Evolutionary conservation across 495 filamentous ascomycete species (phyloP), one percentile per base, ranked within the genome.

Genomic region (Podospora sp.): DNA sequence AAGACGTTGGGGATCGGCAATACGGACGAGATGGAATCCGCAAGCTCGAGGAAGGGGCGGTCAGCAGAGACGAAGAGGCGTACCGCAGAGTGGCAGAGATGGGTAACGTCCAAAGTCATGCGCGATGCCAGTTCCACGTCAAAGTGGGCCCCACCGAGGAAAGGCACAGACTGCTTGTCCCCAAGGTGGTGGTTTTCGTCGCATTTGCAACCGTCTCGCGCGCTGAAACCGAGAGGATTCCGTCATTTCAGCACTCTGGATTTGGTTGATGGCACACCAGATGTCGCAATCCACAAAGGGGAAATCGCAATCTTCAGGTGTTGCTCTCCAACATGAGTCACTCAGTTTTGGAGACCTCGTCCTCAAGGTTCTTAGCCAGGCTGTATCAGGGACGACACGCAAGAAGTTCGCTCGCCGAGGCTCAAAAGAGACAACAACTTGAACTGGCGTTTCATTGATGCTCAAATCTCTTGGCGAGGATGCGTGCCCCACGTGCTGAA

Each of bases 221-320:
- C 6, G 18, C 29, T 3, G 26, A 9, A 36, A 33, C 9, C 26
- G 12, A 40, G 26, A 21, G 9, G 29, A 40, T 60, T 18, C 26
- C 53, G 25, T 60, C 29, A 33, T 60, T 6, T 60, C 20, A 36
- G 11, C 26, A 9, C 57, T 60, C 52, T 26, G 26, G 33, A 5
- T 35, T 12, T 12, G 36, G 50, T 62, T 46, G 60, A n/a, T 62
- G 60, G 35, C 40, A 33, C 29, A 35, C 29, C 1, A 50, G 60
- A 56, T 64, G 62, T 64, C 62, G 49, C 62, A 53, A 64, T 64
- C 50, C 35, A 21, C 35, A 3, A 46, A 65, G n/a, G 24, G 29
- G 63, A 65, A 65, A 65, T 65, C 63, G 53, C 22, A 33, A 65
- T 65, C 50, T 25, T 58, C 22, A 8, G 14, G 12, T 14, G 14